Conservation (phyloP, 768 basidiomycete species). For the Calocera cornea region DNA sequence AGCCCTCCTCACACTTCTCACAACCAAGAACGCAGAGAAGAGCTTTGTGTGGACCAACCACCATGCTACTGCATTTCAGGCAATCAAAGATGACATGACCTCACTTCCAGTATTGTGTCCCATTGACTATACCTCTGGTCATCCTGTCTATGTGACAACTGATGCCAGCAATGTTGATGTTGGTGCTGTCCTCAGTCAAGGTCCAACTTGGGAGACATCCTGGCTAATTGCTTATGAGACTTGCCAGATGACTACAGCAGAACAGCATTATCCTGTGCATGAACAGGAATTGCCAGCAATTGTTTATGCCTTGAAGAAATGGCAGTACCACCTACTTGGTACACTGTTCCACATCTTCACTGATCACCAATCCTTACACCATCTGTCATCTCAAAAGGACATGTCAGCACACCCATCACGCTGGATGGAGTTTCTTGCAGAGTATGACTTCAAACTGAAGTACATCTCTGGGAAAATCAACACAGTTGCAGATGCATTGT, state of each 20-base stretch:
- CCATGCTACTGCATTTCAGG: constrained; percentile 27
- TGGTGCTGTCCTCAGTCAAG: too few species aligned
- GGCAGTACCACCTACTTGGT: constrained; percentile 17
- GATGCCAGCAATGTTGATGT: too few species aligned
- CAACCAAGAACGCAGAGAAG: too few species aligned
- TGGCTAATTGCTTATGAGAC: constrained; percentile 28
- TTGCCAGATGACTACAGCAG: constrained; percentile 20
- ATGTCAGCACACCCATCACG: constrained; percentile 26
- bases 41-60: too few species aligned
- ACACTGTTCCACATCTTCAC: constrained; percentile 22
- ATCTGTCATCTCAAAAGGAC: constrained; percentile 23
- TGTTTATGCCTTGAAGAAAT: constrained; percentile 19
- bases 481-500: constrained; percentile 31
- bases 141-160: too few species aligned
- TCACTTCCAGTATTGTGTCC: too few species aligned
- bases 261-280: constrained; percentile 28
- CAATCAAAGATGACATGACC: constrained; percentile 23
- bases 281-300: constrained; percentile 31
- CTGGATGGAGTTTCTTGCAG: constrained; percentile 29
- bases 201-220: too few species aligned
- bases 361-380: constrained; percentile 27
- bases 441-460: constrained; percentile 22
- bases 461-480: constrained; percentile 32
- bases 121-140: too few species aligned
- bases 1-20: too few species aligned